A percentile compares a stretch with the other conserved stretches of the same genome.
phyloP scores from a whole-genome alignment of 1,139 yeast genomes.

The Blastobotrys capitulatus region DNA sequence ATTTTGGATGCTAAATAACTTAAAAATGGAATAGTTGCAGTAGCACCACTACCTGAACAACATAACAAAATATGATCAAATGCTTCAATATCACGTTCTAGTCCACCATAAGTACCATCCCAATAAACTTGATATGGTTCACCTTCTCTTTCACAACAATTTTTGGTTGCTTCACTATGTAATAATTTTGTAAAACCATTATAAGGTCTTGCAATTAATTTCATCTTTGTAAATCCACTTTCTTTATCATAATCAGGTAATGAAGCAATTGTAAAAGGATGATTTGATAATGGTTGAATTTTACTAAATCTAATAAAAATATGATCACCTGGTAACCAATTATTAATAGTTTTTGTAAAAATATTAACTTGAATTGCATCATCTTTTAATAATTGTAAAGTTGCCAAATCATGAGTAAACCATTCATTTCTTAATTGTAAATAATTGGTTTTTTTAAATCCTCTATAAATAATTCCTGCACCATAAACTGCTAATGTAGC shows the following conservation, averaged over 20 bases:
- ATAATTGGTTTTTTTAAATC: conserved; percentile 45
- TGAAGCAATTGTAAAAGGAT: conserved; percentile 57
- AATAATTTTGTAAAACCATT: conserved; percentile 45
- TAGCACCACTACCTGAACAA: conserved; percentile 45
- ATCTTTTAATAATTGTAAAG: conserved; percentile 33
- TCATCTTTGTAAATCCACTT: conserved; percentile 32
- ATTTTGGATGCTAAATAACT: conserved; percentile 18
- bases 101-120: conserved; percentile 66
- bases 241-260: conserved; percentile 29
- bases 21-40: conserved; percentile 50
- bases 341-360: conserved; percentile 33
- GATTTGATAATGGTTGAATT: conserved; percentile 47
- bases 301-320: conserved; percentile 48
- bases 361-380: conserved; percentile 42
- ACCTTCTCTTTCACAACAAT: conserved; percentile 21
- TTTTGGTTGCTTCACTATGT: conserved; percentile 24
- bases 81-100: conserved; percentile 43
- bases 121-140: conserved; percentile 35
- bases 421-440: conserved; percentile 41
- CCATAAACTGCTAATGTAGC: conserved; percentile 55
- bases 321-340: conserved; percentile 61
- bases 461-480: conserved; percentile 47
- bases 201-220: conserved; percentile 47
- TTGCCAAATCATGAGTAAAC: conserved; percentile 44
- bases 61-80: conserved; percentile 46